These are phyloP conservation scores for Friedmanniomyces endolithicus DNA, from an alignment of 495 filamentous ascomycete genomes.

Conservation along the genomic window DNA sequence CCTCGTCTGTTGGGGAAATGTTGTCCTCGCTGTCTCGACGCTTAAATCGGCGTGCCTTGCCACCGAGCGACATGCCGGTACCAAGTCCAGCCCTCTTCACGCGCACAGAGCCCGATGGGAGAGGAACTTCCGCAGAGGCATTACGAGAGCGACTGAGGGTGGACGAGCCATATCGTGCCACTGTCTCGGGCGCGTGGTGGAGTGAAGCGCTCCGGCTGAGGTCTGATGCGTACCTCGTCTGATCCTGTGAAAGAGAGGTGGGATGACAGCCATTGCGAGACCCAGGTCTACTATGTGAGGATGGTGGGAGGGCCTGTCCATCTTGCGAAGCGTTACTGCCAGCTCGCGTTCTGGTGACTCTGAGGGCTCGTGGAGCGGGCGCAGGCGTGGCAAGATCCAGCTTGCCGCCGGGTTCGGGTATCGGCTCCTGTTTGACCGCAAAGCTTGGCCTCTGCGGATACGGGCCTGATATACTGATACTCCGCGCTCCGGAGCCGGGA, in stretches of 20 bases:
- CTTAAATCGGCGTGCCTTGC: slow-evolving; percentile 20
- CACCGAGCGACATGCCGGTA: slow-evolving; percentile 18
- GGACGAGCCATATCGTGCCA: slow-evolving; percentile 3
- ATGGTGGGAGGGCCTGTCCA: neutral
- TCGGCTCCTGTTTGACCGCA: slow-evolving; percentile 8
- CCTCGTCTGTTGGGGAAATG: slow-evolving; percentile 19
- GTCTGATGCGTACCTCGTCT: neutral
- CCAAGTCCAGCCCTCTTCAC: slow-evolving; percentile 19
- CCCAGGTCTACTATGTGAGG: slow-evolving; percentile 13
- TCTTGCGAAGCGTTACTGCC: slow-evolving; percentile 18
- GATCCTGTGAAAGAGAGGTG: neutral
- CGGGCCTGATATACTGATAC: slow-evolving; percentile 17
- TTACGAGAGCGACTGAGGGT: slow-evolving; percentile 14
- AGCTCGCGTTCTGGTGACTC: slow-evolving; percentile 14
- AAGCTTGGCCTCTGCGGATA: slow-evolving; percentile 7
- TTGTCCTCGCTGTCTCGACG: slow-evolving; percentile 23
- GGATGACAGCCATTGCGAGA: slow-evolving; percentile 3
- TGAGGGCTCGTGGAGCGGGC: slow-evolving; percentile 14
- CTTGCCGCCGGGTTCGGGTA: slow-evolving; percentile 2
- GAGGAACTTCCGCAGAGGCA: slow-evolving; percentile 11
- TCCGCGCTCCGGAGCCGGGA: slow-evolving; percentile 4
- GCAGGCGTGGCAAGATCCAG: slow-evolving; percentile 21
- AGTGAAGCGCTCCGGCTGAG: slow-evolving; percentile 7
- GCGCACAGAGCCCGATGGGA: slow-evolving; percentile 16
- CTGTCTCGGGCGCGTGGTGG: slow-evolving; percentile 13